Percentiles rank a stretch among this genome's conserved stretches.
These are phyloP conservation scores for Xylaria flabelliformis DNA, from an alignment of 495 filamentous ascomycete genomes.

Conservation along the genomic window DNA sequence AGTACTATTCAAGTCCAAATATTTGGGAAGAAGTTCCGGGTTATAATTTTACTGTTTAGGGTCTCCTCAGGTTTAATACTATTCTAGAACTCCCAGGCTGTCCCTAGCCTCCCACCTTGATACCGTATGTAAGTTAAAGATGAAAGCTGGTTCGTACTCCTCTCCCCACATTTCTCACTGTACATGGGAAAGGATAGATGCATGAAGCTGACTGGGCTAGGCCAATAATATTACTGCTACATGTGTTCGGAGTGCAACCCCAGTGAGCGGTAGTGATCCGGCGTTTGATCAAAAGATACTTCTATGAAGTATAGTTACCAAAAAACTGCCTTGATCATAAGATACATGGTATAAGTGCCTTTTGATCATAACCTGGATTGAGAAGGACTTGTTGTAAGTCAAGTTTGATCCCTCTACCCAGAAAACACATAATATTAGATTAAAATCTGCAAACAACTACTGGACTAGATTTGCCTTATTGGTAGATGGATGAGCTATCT, in stretches of 20 bases:
- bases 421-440: slow-evolving; percentile 15
- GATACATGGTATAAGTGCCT: slow-evolving; percentile 25
- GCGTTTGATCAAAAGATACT: slow-evolving; percentile 27
- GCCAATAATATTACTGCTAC: slow-evolving; percentile 13
- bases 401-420: background rate
- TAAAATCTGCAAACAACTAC: background rate
- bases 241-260: slow-evolving; percentile 7
- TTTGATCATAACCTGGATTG: slow-evolving; percentile 20
- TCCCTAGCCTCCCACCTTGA: background rate
- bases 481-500: slow-evolving; percentile 6
- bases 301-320: background rate
- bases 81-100: background rate
- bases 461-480: background rate
- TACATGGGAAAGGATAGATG: slow-evolving; percentile 2
- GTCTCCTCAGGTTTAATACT: background rate
- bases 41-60: background rate
- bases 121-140: background rate
- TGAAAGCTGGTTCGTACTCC: background rate
- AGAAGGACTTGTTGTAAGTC: slow-evolving; percentile 17
- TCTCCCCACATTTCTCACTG: background rate
- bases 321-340: slow-evolving; percentile 9
- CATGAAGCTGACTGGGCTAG: slow-evolving; percentile 4
- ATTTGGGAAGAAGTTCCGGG: background rate
- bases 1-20: background rate
- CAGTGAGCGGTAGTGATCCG: background rate